A percentile compares a stretch with the other conserved stretches of the same genome.
Conservation (phyloP, 1,139 yeast species). For the Pneumocystis jirovecii region DNA sequence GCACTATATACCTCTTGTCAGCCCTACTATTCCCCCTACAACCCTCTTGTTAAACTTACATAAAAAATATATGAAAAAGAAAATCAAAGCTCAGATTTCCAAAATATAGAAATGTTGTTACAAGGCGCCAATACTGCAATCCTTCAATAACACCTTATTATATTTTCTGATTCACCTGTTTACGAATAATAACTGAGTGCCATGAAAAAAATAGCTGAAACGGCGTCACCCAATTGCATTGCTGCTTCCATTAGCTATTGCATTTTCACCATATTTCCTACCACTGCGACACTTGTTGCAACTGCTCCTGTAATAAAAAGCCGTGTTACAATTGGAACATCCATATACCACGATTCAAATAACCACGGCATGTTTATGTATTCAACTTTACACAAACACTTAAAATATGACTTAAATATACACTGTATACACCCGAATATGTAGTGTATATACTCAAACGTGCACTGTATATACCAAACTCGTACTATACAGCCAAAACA, state of each 20-base stretch:
- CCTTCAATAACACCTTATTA: not conserved
- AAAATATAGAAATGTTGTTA: constrained; percentile 31
- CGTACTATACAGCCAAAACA: too few species aligned
- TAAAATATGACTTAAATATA: not conserved
- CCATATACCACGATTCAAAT: not conserved
- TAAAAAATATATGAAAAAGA: constrained; percentile 26
- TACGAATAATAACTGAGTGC: constrained; percentile 23
- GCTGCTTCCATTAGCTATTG: constrained; percentile 10
- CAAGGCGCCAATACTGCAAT: constrained; percentile 29
- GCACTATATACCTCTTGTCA: not conserved
- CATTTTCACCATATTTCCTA: constrained; percentile 16
- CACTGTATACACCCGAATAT: too few species aligned
- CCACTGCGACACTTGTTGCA: constrained; percentile 12
- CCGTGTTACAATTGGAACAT: not conserved
- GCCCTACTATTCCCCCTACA: not conserved
- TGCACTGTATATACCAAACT: too few species aligned
- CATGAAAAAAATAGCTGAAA: constrained; percentile 23
- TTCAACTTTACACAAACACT: too few species aligned
- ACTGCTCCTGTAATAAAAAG: not conserved
- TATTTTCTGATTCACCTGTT: constrained; percentile 16
- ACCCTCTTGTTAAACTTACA: constrained; percentile 11
- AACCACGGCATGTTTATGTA: not conserved
- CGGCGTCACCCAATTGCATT: constrained; percentile 17
- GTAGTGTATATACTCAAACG: not conserved
- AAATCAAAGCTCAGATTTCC: constrained; percentile 30